These are phyloP conservation scores for Blastobotrys attinorum DNA, from an alignment of 805 yeast genomes.

Conservation along the genomic window DNA sequence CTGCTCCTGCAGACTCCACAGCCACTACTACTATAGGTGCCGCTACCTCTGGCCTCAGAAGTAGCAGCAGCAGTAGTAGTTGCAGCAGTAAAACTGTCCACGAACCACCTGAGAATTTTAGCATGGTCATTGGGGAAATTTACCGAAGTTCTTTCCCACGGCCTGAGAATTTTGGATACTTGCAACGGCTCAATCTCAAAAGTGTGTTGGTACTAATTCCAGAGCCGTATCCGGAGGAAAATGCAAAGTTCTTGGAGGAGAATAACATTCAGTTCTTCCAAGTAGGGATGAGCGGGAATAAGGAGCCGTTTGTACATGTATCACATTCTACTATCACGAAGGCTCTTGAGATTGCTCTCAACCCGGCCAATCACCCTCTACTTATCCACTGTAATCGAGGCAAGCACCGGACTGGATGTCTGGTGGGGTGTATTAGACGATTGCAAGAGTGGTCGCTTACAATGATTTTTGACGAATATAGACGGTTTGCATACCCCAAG, in stretches of 20 bases:
- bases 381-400: constrained; percentile 94
- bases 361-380: constrained; percentile 86
- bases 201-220: constrained; percentile 80
- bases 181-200: constrained; percentile 54
- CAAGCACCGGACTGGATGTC: constrained; percentile 93
- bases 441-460: constrained; percentile 89
- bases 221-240: constrained; percentile 82
- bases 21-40: no score
- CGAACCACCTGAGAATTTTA: constrained; percentile 85
- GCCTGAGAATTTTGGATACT: constrained; percentile 67
- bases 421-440: constrained; percentile 85
- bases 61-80: no score
- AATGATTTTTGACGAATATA: constrained; percentile 91
- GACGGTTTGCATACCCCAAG: constrained; percentile 91
- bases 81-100: no score
- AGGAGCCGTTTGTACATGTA: constrained; percentile 31
- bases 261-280: constrained; percentile 68
- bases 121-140: constrained; percentile 68
- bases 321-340: constrained; percentile 60
- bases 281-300: constrained; percentile 91
- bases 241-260: constrained; percentile 50
- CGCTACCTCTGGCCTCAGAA: no score
- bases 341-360: constrained; percentile 71
- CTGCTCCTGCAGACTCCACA: no score
- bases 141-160: constrained; percentile 90